Conservation (phyloP, 1,284 basidiomycete genomes). For the Fomitopsis palustris region DNA sequence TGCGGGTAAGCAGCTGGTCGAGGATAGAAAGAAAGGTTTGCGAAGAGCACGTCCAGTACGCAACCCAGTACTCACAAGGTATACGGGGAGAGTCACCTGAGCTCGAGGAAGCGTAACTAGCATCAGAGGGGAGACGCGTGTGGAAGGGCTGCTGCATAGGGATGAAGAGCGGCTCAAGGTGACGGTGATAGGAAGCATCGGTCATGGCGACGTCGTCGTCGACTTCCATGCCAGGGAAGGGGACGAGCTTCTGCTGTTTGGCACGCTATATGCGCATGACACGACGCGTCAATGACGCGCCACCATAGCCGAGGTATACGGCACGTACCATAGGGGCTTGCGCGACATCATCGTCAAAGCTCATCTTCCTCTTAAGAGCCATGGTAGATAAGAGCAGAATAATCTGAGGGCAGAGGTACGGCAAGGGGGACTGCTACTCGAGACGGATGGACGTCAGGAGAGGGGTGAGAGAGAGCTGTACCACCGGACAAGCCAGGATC, state of each 20-base stretch:
- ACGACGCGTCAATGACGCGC: conserved; percentile 14
- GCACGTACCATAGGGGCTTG: conserved; percentile 34
- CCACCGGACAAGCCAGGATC: conserved; percentile 7
- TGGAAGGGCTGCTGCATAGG: conserved; percentile 53
- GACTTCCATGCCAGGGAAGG: conserved; percentile 58
- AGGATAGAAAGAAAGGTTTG: neutral
- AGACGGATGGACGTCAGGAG: conserved; percentile 16
- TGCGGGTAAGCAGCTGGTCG: conserved; percentile 53
- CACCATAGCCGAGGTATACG: conserved; percentile 17
- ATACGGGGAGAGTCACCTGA: conserved; percentile 37
- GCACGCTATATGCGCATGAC: conserved; percentile 35
- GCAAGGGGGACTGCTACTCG: conserved; percentile 13
- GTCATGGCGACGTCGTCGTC: conserved; percentile 70
- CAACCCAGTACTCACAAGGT: conserved; percentile 31
- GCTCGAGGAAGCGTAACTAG: conserved; percentile 54
- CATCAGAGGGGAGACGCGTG: conserved; percentile 61
- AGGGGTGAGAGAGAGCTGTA: conserved; percentile 16
- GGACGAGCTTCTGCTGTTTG: conserved; percentile 70
- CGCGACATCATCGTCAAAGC: conserved; percentile 51
- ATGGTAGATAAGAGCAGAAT: conserved; percentile 32
- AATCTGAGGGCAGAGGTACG: conserved; percentile 4
- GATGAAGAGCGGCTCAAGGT: conserved; percentile 50
- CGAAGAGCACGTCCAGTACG: conserved; percentile 8
- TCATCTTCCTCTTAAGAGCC: conserved; percentile 73
- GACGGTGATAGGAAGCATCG: conserved; percentile 41